These are phyloP conservation scores for Rhytidhysteron rufulum DNA, from an alignment of 2,329 filamentous ascomycete species.

Conservation along the genomic window DNA sequence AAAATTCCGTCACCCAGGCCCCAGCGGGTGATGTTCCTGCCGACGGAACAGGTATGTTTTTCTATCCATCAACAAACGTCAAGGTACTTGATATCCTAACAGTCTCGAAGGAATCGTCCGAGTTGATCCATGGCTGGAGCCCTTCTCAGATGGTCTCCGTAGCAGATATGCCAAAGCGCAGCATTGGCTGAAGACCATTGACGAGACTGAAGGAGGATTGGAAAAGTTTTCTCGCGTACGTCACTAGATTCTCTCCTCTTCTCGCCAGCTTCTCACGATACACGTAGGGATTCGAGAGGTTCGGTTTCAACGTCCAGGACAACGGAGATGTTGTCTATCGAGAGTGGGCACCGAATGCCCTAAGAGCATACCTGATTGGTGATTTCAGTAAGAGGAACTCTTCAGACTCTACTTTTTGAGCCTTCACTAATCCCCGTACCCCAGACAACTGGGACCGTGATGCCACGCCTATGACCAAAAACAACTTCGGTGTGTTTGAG, in stretches of 20 bases:
- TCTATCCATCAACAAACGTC: constrained; percentile 4
- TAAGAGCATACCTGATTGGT: constrained; percentile 79
- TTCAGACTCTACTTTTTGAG: neutral
- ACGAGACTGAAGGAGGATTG: constrained; percentile 80
- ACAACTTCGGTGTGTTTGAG: constrained; percentile 82
- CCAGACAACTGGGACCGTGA: constrained; percentile 77
- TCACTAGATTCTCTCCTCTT: constrained; percentile 1
- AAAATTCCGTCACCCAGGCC: constrained; percentile 42
- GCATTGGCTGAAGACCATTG: constrained; percentile 80
- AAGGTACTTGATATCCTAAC: constrained; percentile 22
- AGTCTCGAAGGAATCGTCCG: constrained; percentile 70
- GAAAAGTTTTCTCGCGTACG: constrained; percentile 83
- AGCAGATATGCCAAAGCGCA: constrained; percentile 75
- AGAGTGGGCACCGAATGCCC: constrained; percentile 94
- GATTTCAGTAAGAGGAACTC: constrained; percentile 72
- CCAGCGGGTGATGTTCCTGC: constrained; percentile 53
- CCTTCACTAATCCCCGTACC: constrained; percentile 4
- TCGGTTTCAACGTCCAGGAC: constrained; percentile 75
- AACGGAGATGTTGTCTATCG: constrained; percentile 86
- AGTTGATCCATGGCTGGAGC: constrained; percentile 84
- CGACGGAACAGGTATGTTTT: constrained; percentile 66
- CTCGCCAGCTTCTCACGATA: constrained; percentile 4
- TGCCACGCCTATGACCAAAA: constrained; percentile 82
- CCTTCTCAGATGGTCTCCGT: constrained; percentile 74
- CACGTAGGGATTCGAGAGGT: constrained; percentile 73